Evolutionary conservation across 2,329 filamentous ascomycete genomes (phyloP).

Genomic region (Didymella pomorum): DNA sequence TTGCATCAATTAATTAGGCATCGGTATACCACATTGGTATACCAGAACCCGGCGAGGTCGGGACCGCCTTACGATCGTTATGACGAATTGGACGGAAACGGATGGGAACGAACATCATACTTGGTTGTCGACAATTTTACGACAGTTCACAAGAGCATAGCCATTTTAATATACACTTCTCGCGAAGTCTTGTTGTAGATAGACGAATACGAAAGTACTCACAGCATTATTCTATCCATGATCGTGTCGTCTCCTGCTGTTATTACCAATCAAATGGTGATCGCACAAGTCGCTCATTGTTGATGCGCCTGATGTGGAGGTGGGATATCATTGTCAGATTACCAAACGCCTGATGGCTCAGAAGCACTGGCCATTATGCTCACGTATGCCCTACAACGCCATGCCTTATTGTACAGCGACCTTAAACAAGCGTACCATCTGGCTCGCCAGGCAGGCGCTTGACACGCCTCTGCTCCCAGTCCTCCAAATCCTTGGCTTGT

Average conservation of each 20-base stretch:
- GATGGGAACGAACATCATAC: constrained; percentile 9
- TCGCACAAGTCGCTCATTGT: not conserved
- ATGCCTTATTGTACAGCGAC: not conserved
- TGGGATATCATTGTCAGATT: not conserved
- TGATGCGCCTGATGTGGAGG: not conserved
- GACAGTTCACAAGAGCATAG: constrained; percentile 20
- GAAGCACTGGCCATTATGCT: constrained; percentile 6
- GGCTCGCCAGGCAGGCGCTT: constrained; percentile 88
- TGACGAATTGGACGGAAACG: constrained; percentile 12
- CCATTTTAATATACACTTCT: constrained; percentile 23
- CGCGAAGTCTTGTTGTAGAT: constrained; percentile 16
- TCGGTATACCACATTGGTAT: constrained; percentile 11
- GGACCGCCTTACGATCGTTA: constrained; percentile 21
- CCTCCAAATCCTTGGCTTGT: constrained; percentile 88
- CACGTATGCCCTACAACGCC: constrained; percentile 10
- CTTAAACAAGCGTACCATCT: constrained; percentile 73
- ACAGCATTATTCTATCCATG: not conserved
- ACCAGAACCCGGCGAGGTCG: not conserved
- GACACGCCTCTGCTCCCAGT: constrained; percentile 97
- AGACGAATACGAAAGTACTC: constrained; percentile 17
- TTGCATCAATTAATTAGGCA: constrained; percentile 33
- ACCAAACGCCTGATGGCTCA: constrained; percentile 7
- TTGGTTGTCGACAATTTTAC: constrained; percentile 14
- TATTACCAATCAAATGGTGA: not conserved
- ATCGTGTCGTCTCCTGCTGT: not conserved